These are phyloP conservation scores for Termitomyces sp. DNA, from an alignment of 768 basidiomycete genomes.

Conservation along the genomic window DNA sequence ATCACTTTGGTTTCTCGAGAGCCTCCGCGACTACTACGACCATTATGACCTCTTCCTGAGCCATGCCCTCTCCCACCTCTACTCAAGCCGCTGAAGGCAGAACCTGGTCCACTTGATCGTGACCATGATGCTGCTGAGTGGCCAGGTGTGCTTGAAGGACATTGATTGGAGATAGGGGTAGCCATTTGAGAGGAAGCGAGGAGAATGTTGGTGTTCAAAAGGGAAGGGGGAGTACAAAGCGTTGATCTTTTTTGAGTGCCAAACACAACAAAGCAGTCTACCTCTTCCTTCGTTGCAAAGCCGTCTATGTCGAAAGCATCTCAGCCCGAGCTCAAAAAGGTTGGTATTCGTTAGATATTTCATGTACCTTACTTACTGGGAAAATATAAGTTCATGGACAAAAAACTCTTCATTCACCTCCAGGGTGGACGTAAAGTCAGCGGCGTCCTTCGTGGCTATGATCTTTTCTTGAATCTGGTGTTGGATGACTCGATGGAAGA, in stretches of 20 bases:
- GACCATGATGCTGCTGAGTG: constrained; percentile 34
- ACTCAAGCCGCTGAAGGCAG: constrained; percentile 40
- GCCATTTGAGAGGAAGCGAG: constrained; percentile 28
- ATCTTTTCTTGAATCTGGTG: constrained; percentile 97
- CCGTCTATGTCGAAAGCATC: constrained; percentile 84
- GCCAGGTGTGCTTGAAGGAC: constrained; percentile 18
- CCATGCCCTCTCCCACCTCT: constrained; percentile 27
- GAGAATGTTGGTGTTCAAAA: not conserved
- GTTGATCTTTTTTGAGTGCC: constrained; percentile 8
- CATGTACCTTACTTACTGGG: not conserved
- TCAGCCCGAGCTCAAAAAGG: constrained; percentile 98
- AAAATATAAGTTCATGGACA: constrained; percentile 88
- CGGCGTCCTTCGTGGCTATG: constrained; percentile 92
- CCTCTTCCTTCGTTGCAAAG: constrained; percentile 5
- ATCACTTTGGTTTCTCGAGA: constrained; percentile 15
- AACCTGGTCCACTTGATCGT: constrained; percentile 38
- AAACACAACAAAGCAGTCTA: constrained; percentile 31
- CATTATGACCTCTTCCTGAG: constrained; percentile 23
- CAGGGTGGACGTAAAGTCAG: constrained; percentile 95
- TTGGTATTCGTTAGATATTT: constrained; percentile 21
- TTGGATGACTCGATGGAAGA: constrained; percentile 96
- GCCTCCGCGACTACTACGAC: constrained; percentile 23
- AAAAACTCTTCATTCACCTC: constrained; percentile 89
- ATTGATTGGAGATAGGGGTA: constrained; percentile 26
- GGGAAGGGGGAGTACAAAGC: not conserved